These are phyloP conservation scores for Verticillium nubilum DNA, from an alignment of 2,329 filamentous ascomycete species.

Conservation along the genomic window DNA sequence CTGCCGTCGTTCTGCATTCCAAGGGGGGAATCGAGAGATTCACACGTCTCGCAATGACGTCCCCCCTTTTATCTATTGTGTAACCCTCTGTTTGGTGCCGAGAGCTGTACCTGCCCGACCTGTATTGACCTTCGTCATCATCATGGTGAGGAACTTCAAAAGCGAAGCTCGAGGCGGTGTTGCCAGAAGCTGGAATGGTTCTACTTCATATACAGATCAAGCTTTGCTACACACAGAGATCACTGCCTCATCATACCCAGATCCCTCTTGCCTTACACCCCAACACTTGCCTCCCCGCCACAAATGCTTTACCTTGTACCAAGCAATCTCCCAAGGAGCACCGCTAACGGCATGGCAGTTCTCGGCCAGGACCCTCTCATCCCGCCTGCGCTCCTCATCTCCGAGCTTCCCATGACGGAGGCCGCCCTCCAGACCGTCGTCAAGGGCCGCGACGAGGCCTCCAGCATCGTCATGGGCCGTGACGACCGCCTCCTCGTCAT, in stretches of 20 bases:
- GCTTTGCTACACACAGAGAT: too few relatives aligned
- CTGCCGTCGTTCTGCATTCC: neutral
- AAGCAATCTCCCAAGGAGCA: too few relatives aligned
- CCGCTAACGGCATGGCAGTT: conserved; percentile 47
- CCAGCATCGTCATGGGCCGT: conserved; percentile 71
- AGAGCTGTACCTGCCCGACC: neutral
- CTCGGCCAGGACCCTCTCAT: conserved; percentile 92
- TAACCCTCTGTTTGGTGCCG: too few relatives aligned
- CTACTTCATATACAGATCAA: too few relatives aligned
- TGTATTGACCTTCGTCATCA: too few relatives aligned
- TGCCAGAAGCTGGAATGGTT: too few relatives aligned
- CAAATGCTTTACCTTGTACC: neutral
- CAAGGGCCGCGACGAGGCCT: conserved; percentile 62
- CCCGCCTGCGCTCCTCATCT: conserved; percentile 77
- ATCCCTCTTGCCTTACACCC: neutral
- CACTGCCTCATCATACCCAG: neutral
- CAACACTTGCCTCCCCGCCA: neutral
- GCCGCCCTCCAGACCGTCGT: conserved; percentile 62
- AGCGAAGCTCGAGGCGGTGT: too few relatives aligned
- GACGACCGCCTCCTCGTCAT: conserved; percentile 89
- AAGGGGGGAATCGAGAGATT: neutral
- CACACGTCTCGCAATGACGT: neutral
- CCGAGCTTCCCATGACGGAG: conserved; percentile 71
- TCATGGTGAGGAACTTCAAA: too few relatives aligned
- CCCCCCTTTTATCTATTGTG: neutral